Base-by-base conservation (phyloP, 2,329 filamentous ascomycete species). In the Chaetomium olivaceum region DNA sequence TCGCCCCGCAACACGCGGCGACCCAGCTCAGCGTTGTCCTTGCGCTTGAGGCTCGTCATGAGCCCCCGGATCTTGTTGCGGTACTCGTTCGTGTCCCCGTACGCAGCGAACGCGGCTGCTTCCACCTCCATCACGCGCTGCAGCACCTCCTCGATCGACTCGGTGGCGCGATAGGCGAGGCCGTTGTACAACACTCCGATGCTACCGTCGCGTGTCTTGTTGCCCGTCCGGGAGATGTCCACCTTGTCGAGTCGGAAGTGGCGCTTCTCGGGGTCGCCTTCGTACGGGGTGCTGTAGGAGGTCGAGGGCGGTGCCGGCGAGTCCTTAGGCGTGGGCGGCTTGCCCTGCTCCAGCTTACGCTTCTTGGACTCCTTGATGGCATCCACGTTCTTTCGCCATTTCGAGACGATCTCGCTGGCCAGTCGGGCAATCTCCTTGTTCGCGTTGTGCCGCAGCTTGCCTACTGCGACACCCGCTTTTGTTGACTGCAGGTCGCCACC, bases 151-250 rank as follows among this genome's bases (percentile, higher is more conserved):
- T 88, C 88, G 29, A 91, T 76, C 31, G 91, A 87, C 77, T 91
- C 90, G 64, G 87, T 85, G 56, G 90, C 93, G 69, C 85, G 84
- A 75, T 82, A 89, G 7, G 86, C 85, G 21, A 99, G 84, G 19
- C 93, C 95, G 73, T 99, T 95, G 81, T 98, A 99, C 77, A 99
- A 86, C 52, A 99, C 85, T 58, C 92, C 93, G 68, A 97, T 89
- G 77, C 91, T 96, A 74, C 88, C 90, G 80, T 98, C 91, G 66
- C 95, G 90, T 23, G 86, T 85, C 64, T 83, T 80, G 66, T 90
- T 89, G 57, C 88, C 88, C 19, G 93, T 97, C 61, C 92, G 86
- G 70, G 89, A 87, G 72, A 87, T 86, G 73, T 93, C 88, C 61
- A 97, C 87, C 50, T 89, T 89, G 76, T 98, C 95, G n/a, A 83